Conservation (phyloP, 176 grass and related monocot genomes). For the Eleusine coracana region DNA sequence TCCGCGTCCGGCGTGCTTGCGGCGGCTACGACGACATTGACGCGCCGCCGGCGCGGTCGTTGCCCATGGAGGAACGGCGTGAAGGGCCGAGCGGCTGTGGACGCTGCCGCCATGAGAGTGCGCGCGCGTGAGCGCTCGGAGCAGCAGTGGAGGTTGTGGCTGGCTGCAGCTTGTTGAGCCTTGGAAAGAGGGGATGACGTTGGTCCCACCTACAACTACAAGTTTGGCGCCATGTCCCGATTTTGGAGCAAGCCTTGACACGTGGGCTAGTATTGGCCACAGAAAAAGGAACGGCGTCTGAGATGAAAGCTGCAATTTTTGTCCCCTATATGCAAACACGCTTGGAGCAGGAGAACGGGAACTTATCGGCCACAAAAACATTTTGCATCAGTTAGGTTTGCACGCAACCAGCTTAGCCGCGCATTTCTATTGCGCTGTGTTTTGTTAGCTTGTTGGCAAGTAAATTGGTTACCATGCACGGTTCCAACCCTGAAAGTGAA, state of each 20-base stretch:
- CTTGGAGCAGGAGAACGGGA: neutral
- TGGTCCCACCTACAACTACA: neutral
- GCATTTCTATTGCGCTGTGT: neutral
- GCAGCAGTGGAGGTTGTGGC: neutral
- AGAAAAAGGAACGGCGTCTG: neutral
- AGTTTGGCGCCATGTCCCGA: neutral
- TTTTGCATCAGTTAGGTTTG: neutral
- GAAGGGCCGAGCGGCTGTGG: slow-evolving; percentile 54
- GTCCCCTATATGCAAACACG: neutral
- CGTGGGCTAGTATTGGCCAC: neutral
- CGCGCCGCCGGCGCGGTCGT: neutral
- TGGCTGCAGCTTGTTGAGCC: neutral
- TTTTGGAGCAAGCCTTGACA: neutral
- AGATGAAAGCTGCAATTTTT: neutral
- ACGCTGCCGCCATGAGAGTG: slow-evolving; percentile 41
- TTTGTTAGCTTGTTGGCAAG: too few species aligned
- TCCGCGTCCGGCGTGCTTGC: slow-evolving; percentile 44
- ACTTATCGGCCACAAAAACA: neutral
- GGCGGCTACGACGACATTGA: slow-evolving; percentile 18
- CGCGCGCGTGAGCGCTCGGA: neutral
- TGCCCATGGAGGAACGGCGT: slow-evolving; percentile 39
- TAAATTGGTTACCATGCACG: too few species aligned
- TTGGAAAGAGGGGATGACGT: neutral
- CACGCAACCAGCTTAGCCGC: neutral
- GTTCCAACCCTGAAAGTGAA: too few species aligned